phyloP scores from a whole-genome alignment of 768 basidiomycete species.

The Lactarius sp. region DNA sequence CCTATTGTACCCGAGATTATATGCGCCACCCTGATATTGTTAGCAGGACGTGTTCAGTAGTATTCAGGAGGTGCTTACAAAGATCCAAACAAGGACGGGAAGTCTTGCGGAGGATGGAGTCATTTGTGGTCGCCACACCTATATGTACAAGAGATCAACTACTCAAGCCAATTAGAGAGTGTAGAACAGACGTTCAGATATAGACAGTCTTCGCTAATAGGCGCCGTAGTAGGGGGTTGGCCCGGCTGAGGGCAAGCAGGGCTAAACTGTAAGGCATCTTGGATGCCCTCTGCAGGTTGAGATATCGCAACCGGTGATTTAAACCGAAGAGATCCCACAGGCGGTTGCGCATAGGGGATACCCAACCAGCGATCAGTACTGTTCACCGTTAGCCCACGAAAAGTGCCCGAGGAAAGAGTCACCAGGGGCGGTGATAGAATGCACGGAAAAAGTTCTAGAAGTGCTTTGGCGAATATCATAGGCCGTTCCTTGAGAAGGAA shows the following conservation, averaged over 20 bases:
- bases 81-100: conserved; percentile 35
- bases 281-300: conserved; percentile 30
- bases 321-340: conserved; percentile 52
- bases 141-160: not conserved
- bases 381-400: conserved; percentile 43
- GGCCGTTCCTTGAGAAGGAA: not conserved
- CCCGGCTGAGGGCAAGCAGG: conserved; percentile 49
- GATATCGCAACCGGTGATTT: conserved; percentile 46
- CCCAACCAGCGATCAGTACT: conserved; percentile 55
- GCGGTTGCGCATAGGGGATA: conserved; percentile 55
- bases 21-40: conserved; percentile 44
- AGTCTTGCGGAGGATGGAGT: conserved; percentile 28
- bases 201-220: conserved; percentile 51
- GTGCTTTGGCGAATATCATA: not conserved
- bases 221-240: conserved; percentile 34
- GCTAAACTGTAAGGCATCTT: conserved; percentile 46
- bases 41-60: not conserved
- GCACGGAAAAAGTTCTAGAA: not conserved
- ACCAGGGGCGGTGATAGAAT: conserved; percentile 33
- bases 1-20: conserved; percentile 36
- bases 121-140: conserved; percentile 33
- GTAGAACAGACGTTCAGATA: conserved; percentile 42
- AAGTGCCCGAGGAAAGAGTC: conserved; percentile 40
- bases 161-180: not conserved
- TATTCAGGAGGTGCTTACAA: conserved; percentile 27